A percentile compares a stretch with the other conserved stretches of the same genome.
Evolutionary conservation across 2,329 filamentous ascomycete species (phyloP).

Genomic region (Aspergillus latus): DNA sequence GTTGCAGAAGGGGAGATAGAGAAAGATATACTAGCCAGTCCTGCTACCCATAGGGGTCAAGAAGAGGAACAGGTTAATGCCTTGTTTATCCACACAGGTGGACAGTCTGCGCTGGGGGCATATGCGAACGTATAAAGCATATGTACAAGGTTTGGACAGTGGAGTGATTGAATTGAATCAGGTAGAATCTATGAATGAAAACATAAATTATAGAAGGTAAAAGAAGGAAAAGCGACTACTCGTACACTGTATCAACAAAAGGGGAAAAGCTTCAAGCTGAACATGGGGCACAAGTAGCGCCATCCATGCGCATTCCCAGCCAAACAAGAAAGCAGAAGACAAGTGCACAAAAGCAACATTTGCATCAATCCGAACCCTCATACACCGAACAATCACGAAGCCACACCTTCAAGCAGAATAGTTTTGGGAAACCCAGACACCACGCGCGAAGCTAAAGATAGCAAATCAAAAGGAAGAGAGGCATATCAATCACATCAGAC

Average conservation of each 20-base stretch:
- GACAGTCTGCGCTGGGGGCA: constrained; percentile 35
- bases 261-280: constrained; percentile 14
- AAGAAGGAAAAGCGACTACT: not conserved
- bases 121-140: constrained; percentile 27
- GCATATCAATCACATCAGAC: constrained; percentile 17
- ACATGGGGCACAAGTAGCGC: not conserved
- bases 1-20: constrained; percentile 23
- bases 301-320: not conserved
- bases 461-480: constrained; percentile 12
- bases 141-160: not conserved
- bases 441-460: constrained; percentile 8
- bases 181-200: constrained; percentile 20
- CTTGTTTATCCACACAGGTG: constrained; percentile 40
- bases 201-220: constrained; percentile 14
- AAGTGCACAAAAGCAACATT: constrained; percentile 5
- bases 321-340: constrained; percentile 13
- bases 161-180: constrained; percentile 2
- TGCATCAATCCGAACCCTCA: not conserved
- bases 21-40: constrained; percentile 11
- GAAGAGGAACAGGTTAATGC: constrained; percentile 25
- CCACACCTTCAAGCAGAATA: not conserved
- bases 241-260: constrained; percentile 9
- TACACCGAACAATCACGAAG: not conserved
- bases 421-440: not conserved
- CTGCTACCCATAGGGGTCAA: not conserved